These are phyloP conservation scores for Phytophthora brassicae DNA, from an alignment of 352 stramenopile species.

Conservation along the genomic window DNA sequence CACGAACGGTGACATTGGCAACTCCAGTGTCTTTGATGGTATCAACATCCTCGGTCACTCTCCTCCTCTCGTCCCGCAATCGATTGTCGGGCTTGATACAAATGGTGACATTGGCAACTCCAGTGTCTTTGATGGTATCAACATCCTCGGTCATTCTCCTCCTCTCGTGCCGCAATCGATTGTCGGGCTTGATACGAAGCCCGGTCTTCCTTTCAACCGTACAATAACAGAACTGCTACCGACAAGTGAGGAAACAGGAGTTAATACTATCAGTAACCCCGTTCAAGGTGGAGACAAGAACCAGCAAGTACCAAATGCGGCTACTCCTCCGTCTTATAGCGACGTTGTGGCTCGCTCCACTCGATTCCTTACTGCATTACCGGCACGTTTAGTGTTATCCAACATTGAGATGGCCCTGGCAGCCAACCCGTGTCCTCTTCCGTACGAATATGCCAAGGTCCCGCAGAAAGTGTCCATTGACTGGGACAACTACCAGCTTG, in stretches of 20 bases:
- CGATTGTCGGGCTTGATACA: conserved; percentile 6
- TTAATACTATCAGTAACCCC: not conserved
- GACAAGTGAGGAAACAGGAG: conserved; percentile 2
- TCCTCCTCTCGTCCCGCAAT: conserved; percentile 31
- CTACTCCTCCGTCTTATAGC: conserved; percentile 48
- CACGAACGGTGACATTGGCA: conserved; percentile 17
- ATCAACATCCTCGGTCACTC: conserved; percentile 47
- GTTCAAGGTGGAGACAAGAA: conserved; percentile 5
- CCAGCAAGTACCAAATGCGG: conserved; percentile 1
- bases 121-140: conserved; percentile 31
- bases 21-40: conserved; percentile 14
- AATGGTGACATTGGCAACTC: conserved; percentile 16
- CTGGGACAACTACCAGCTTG: conserved; percentile 74
- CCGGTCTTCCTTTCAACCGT: conserved; percentile 15
- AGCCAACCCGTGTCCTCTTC: conserved; percentile 42
- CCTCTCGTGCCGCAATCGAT: conserved; percentile 31
- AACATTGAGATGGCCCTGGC: conserved; percentile 64
- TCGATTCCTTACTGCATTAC: conserved; percentile 67
- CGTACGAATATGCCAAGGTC: conserved; percentile 46
- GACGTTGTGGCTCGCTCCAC: conserved; percentile 75
- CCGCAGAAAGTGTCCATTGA: conserved; percentile 60
- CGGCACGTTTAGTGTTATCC: conserved; percentile 62
- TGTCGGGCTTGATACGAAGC: conserved; percentile 6
- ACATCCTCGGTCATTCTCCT: conserved; percentile 40
- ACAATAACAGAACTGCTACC: conserved; percentile 18